Percentiles rank a stretch among this genome's conserved stretches.
Conservation (phyloP, 495 filamentous ascomycete genomes). For the Aspergillus campestris region DNA sequence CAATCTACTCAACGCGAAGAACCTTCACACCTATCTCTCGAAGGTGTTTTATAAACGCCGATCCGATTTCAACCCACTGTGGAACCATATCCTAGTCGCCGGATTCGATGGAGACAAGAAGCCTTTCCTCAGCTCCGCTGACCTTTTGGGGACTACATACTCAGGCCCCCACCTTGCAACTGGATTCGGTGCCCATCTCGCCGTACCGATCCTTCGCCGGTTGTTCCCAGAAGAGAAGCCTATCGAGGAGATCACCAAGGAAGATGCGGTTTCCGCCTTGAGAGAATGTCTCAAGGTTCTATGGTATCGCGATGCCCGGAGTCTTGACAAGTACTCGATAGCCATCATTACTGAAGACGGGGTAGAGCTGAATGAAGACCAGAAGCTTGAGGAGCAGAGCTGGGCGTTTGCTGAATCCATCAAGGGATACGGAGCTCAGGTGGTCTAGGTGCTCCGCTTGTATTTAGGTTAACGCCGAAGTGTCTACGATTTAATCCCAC, state of each 20-base stretch:
- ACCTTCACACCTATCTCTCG: constrained; percentile 89
- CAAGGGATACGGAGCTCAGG: constrained; percentile 66
- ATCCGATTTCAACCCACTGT: constrained; percentile 91
- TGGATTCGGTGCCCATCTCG: constrained; percentile 87
- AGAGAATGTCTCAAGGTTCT: constrained; percentile 96
- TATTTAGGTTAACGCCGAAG: too few relatives aligned
- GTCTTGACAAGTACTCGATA: constrained; percentile 83
- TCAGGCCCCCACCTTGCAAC: constrained; percentile 80
- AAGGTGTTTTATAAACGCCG: constrained; percentile 94
- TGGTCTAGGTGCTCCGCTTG: constrained; percentile 29
- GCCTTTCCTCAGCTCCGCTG: constrained; percentile 83
- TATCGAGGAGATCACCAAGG: constrained; percentile 58
- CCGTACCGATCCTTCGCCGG: constrained; percentile 80
- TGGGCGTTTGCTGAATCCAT: constrained; percentile 94
- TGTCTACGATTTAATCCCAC: constrained; percentile 6
- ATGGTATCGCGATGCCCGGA: constrained; percentile 93
- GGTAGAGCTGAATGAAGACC: constrained; percentile 72
- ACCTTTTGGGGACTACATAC: constrained; percentile 90
- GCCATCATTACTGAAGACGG: constrained; percentile 75
- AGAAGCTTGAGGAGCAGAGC: constrained; percentile 75
- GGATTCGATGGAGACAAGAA: constrained; percentile 71
- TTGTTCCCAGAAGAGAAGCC: constrained; percentile 72
- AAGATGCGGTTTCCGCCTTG: constrained; percentile 70
- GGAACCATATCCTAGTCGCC: constrained; percentile 88
- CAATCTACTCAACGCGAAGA: constrained; percentile 70